Conservation (phyloP, 2,329 filamentous ascomycete species). For the Apiospora sp. region DNA sequence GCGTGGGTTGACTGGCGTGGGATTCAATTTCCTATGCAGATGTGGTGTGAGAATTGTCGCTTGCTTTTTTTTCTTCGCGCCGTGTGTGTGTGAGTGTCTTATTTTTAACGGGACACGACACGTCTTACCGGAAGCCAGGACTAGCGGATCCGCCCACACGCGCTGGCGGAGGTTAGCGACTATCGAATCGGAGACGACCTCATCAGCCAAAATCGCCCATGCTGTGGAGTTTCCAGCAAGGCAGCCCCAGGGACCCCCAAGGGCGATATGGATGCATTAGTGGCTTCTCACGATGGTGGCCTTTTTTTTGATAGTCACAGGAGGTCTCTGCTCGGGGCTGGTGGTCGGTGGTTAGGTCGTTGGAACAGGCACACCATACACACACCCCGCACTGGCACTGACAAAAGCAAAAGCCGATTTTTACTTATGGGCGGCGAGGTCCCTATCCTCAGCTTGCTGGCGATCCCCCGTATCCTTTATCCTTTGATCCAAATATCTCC, state of each 20-base stretch:
- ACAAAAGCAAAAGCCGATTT: slow-evolving; percentile 18
- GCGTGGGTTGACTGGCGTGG: slow-evolving; percentile 1
- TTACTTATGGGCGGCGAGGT: slow-evolving; percentile 17
- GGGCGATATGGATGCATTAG: slow-evolving; percentile 24
- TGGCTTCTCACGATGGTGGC: slow-evolving; percentile 23
- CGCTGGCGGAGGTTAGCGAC: slow-evolving; percentile 19
- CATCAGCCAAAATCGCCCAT: slow-evolving; percentile 22
- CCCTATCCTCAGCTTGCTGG: slow-evolving; percentile 20
- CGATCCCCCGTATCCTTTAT: neutral
- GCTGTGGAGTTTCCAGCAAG: slow-evolving; percentile 17
- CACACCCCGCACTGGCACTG: slow-evolving; percentile 20
- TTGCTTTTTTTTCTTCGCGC: neutral
- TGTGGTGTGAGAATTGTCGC: slow-evolving; percentile 11
- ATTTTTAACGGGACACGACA: slow-evolving; percentile 18
- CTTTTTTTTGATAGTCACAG: slow-evolving; percentile 23
- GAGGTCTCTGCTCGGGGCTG: slow-evolving; percentile 1
- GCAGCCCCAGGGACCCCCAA: slow-evolving; percentile 14
- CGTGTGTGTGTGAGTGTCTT: neutral
- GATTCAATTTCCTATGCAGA: slow-evolving; percentile 20
- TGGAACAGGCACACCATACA: neutral
- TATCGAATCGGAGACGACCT: slow-evolving; percentile 24
- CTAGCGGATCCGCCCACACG: slow-evolving; percentile 22
- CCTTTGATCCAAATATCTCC: slow-evolving; percentile 11
- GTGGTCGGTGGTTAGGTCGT: neutral
- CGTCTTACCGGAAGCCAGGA: slow-evolving; percentile 20